phyloP scores from a whole-genome alignment of 495 filamentous ascomycete genomes.

The Trichoderma gamsii region DNA sequence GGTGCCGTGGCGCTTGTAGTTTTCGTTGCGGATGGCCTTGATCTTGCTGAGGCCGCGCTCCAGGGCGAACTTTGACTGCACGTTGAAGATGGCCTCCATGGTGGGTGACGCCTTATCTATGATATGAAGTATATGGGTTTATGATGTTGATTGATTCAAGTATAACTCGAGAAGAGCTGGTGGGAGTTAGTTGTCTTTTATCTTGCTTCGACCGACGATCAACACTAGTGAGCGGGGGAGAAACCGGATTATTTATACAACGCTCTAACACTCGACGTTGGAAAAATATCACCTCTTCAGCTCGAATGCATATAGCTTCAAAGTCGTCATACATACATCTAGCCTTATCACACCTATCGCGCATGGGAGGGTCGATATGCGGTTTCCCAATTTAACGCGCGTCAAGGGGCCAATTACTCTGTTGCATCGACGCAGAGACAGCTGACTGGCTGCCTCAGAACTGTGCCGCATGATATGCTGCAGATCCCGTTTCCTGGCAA shows the following conservation, averaged over 20 bases:
- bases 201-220: neutral
- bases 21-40: conserved; percentile 49
- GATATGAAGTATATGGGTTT: neutral
- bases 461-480: neutral
- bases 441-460: neutral
- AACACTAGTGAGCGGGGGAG: neutral
- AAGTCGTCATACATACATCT: neutral
- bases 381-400: neutral
- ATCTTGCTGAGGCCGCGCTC: conserved; percentile 44
- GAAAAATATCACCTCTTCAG: neutral
- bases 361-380: neutral
- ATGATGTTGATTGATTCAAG: neutral
- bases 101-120: conserved; percentile 1
- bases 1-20: conserved; percentile 58
- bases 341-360: neutral
- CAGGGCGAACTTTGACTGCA: conserved; percentile 30
- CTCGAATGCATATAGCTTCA: neutral
- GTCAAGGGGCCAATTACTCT: neutral
- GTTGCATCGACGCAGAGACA: neutral
- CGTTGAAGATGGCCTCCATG: conserved; percentile 31
- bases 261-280: neutral
- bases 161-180: neutral
- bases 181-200: neutral
- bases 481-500: neutral
- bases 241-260: neutral